Conservation (phyloP, 257 asterid species). For the Solanum rostratum region DNA sequence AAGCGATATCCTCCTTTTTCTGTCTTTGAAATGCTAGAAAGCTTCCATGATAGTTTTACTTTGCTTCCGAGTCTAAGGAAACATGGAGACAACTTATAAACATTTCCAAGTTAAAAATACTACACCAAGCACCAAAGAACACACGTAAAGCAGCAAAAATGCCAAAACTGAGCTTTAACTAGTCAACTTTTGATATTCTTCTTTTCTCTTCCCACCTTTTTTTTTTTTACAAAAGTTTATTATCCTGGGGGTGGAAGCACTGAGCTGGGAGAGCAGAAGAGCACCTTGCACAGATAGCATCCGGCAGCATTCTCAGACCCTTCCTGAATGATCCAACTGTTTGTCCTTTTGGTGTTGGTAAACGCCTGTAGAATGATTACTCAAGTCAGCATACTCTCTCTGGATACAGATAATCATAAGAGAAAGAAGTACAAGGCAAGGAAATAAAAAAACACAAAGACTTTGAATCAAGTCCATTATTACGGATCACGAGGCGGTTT, state of each 20-base stretch:
- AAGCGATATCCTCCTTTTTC: slow-evolving; percentile 52
- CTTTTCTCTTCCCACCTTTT: background rate
- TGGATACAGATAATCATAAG: slow-evolving; percentile 3
- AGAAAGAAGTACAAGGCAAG: slow-evolving; percentile 4
- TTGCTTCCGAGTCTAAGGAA: slow-evolving; percentile 62
- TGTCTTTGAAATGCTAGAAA: slow-evolving; percentile 41
- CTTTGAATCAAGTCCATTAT: slow-evolving; percentile 8
- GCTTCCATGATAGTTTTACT: slow-evolving; percentile 88
- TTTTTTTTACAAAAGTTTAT: background rate
- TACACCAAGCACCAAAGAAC: background rate
- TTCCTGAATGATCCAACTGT: slow-evolving; percentile 90
- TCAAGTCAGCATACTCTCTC: slow-evolving; percentile 6
- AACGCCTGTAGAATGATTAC: slow-evolving; percentile 45
- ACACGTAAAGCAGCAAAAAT: background rate
- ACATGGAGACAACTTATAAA: slow-evolving; percentile 10
- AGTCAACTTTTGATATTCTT: background rate
- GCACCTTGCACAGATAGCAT: slow-evolving; percentile 74
- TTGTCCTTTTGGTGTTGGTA: slow-evolving; percentile 92
- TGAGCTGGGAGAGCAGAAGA: background rate
- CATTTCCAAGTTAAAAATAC: background rate
- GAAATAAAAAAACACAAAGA: slow-evolving; percentile 4
- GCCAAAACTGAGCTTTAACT: background rate
- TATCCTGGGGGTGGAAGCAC: background rate
- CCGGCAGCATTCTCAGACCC: slow-evolving; percentile 72
- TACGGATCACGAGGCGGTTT: slow-evolving; percentile 83